phyloP scores from a whole-genome alignment of 1,284 basidiomycete species.

The Takashimella koratensis region DNA sequence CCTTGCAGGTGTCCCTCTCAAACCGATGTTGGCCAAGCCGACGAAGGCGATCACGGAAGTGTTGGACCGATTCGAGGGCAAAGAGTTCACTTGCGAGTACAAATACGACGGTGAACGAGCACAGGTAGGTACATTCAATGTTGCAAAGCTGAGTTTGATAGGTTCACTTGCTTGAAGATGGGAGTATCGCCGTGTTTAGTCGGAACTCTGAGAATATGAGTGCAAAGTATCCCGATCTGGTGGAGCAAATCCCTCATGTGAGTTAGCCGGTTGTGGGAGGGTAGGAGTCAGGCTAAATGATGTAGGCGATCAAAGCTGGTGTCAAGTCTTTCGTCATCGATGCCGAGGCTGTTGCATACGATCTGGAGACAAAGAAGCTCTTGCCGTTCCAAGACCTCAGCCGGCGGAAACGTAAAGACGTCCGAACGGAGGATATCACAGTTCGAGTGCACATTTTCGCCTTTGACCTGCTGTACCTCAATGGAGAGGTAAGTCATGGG shows the following conservation, averaged over 20 bases:
- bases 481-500: constrained; percentile 51
- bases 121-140: constrained; percentile 56
- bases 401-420: constrained; percentile 79
- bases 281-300: constrained; percentile 9
- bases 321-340: constrained; percentile 79
- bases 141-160: constrained; percentile 32
- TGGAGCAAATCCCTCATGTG: constrained; percentile 85
- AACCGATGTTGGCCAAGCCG: constrained; percentile 99
- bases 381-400: constrained; percentile 83
- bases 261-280: constrained; percentile 27
- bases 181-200: constrained; percentile 83
- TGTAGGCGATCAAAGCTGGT: constrained; percentile 73
- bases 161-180: constrained; percentile 78
- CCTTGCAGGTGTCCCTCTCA: constrained; percentile 71
- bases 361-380: constrained; percentile 62
- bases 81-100: constrained; percentile 97
- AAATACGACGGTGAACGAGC: constrained; percentile 99
- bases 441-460: constrained; percentile 57
- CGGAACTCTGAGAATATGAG: constrained; percentile 99
- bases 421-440: constrained; percentile 60
- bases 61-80: constrained; percentile 92
- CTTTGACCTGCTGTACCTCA: constrained; percentile 58
- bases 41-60: constrained; percentile 99
- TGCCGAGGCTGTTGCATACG: constrained; percentile 75
- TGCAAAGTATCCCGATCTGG: constrained; percentile 96